Conservation (phyloP, 768 basidiomycete species). For the Lactarius sp. region DNA sequence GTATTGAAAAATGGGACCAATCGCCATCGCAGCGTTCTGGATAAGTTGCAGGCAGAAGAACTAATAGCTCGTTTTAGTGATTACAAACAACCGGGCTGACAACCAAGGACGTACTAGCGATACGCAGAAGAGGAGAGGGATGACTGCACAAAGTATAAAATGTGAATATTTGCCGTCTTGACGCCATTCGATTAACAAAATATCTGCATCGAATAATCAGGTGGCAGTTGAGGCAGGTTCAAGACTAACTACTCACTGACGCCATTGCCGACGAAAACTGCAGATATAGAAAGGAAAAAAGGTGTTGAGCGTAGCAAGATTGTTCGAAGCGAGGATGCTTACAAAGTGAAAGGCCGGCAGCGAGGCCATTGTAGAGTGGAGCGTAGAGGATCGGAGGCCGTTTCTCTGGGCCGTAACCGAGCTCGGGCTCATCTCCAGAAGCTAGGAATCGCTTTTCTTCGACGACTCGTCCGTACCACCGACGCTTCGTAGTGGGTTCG, state of each 20-base stretch:
- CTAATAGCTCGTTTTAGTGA: constrained; percentile 3
- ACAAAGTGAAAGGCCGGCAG: constrained; percentile 34
- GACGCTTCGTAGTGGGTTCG: constrained; percentile 36
- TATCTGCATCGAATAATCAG: constrained; percentile 25
- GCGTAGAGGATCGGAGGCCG: constrained; percentile 36
- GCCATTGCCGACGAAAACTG: constrained; percentile 62
- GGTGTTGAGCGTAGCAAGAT: constrained; percentile 6
- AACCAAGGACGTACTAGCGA: constrained; percentile 36
- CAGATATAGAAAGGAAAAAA: constrained; percentile 24
- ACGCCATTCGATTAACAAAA: constrained; percentile 49
- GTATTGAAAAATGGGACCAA: constrained; percentile 52
- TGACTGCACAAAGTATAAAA: constrained; percentile 41
- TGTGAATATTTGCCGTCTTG: constrained; percentile 43
- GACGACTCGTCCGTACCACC: constrained; percentile 54
- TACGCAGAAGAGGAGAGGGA: constrained; percentile 43
- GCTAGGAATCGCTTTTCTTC: constrained; percentile 18
- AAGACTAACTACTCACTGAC: constrained; percentile 36
- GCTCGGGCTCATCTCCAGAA: constrained; percentile 22
- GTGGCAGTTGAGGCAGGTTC: too few relatives aligned
- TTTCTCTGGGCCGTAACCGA: constrained; percentile 31
- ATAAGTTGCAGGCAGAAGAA: constrained; percentile 42
- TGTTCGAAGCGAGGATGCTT: constrained; percentile 11
- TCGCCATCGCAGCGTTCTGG: constrained; percentile 37
- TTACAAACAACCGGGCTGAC: background rate
- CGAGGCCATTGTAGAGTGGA: constrained; percentile 35